Percentiles rank a stretch among this genome's conserved stretches.
These are phyloP conservation scores for Phytophthora hybrid DNA, from an alignment of 352 stramenopile species.

Conservation along the genomic window DNA sequence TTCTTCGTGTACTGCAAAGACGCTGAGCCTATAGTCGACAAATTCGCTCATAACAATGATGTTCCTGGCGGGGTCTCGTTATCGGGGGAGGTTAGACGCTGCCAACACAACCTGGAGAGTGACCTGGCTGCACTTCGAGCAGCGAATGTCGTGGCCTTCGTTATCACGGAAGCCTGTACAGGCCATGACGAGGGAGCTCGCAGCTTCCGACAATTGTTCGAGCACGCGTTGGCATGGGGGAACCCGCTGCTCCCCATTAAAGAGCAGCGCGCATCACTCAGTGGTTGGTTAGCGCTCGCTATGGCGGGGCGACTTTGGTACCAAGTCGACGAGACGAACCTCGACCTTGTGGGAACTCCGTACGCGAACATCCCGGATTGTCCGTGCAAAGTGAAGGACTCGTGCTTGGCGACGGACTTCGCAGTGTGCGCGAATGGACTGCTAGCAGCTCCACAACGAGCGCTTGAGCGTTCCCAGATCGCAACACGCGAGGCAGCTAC, in stretches of 20 bases:
- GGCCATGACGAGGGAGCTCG: constrained; percentile 2
- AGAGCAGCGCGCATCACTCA: constrained; percentile 36
- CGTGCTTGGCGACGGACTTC: constrained; percentile 60
- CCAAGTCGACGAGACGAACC: constrained; percentile 42
- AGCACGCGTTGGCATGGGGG: constrained; percentile 42
- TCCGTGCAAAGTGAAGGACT: constrained; percentile 56
- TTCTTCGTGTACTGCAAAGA: constrained; percentile 34
- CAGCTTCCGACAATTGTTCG: constrained; percentile 46
- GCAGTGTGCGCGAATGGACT: constrained; percentile 48
- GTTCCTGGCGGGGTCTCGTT: constrained; percentile 12
- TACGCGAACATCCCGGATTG: constrained; percentile 55
- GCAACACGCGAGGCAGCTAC: constrained; percentile 20
- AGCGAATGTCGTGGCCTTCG: constrained; percentile 40
- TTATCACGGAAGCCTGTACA: constrained; percentile 51
- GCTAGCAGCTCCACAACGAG: constrained; percentile 24
- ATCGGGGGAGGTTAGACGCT: constrained; percentile 21
- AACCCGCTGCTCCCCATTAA: constrained; percentile 60
- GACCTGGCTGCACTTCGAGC: constrained; percentile 35
- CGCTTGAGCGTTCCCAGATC: constrained; percentile 27
- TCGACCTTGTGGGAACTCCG: constrained; percentile 45
- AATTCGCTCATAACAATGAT: constrained; percentile 25
- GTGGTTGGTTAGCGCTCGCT: constrained; percentile 50
- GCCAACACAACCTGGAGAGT: constrained; percentile 21
- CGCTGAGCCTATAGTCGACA: constrained; percentile 3
- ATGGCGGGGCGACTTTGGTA: constrained; percentile 71